phyloP scores from a whole-genome alignment of 305 asterid genomes.

The Fraxinus floribunda region DNA sequence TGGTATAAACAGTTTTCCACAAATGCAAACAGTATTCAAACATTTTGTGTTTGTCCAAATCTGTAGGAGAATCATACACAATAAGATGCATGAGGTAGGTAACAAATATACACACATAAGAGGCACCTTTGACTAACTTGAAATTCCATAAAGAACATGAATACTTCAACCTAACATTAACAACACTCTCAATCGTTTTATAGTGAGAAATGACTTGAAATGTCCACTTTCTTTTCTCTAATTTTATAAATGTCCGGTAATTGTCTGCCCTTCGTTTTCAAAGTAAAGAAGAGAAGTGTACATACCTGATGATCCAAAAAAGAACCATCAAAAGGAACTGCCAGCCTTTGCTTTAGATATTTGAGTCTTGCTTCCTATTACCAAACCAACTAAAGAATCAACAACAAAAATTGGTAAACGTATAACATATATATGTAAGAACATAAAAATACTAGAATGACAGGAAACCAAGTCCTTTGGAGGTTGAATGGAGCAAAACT shows the following conservation, averaged over 20 bases:
- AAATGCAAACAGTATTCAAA: background rate
- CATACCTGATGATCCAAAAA: conserved; percentile 79
- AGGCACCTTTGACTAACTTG: background rate
- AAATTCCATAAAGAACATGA: background rate
- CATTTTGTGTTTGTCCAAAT: background rate
- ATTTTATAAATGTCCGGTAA: background rate
- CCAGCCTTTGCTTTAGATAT: conserved; percentile 67
- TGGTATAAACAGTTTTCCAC: background rate
- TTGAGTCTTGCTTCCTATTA: conserved; percentile 80
- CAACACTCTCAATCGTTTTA: background rate
- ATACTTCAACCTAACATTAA: background rate
- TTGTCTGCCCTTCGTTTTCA: background rate
- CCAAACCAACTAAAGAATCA: conserved; percentile 32
- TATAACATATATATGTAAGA: background rate
- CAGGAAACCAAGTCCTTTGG: background rate
- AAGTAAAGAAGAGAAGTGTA: background rate
- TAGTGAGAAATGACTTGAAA: background rate
- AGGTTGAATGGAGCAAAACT: background rate
- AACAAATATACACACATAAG: background rate
- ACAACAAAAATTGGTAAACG: background rate
- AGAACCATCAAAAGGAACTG: conserved; percentile 81
- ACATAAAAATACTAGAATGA: background rate
- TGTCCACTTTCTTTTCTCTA: background rate
- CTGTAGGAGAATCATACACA: background rate
- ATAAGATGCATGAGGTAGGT: background rate